Evolutionary conservation across 306 rosid genomes (phyloP).

Genomic region (Corylus americana): DNA sequence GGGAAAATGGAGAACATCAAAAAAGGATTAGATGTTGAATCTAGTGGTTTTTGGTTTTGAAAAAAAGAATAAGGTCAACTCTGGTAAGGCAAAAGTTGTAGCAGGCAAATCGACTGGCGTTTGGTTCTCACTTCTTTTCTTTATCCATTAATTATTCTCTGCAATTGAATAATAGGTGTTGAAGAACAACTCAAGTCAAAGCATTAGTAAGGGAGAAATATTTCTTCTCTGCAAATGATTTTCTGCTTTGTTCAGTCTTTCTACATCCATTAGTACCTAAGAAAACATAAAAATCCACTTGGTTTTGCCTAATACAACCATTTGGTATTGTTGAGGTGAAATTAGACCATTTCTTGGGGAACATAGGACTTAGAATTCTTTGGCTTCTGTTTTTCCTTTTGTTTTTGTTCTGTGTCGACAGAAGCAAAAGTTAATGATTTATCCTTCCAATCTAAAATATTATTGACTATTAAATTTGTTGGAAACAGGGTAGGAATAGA

Average conservation of each 20-base stretch:
- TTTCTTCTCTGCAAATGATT: too few relatives aligned
- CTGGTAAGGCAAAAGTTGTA: neutral
- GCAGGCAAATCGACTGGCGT: neutral
- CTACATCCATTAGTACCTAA: too few relatives aligned
- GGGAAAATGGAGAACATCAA: slow-evolving; percentile 13
- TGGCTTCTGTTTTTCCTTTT: neutral
- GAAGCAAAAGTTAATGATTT: neutral
- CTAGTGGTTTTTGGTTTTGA: neutral
- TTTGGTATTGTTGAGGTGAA: too few relatives aligned
- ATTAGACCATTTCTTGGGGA: neutral
- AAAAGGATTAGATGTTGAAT: neutral
- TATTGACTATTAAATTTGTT: neutral
- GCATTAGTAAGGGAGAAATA: too few relatives aligned
- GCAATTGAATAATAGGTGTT: too few relatives aligned
- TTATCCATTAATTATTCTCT: too few relatives aligned
- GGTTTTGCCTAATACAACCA: too few relatives aligned
- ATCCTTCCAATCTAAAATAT: neutral
- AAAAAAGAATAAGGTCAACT: neutral
- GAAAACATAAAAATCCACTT: too few relatives aligned
- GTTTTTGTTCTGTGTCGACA: neutral
- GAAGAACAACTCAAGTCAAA: too few relatives aligned
- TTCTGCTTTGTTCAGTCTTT: too few relatives aligned
- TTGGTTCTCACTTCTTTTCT: neutral
- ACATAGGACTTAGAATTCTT: neutral
- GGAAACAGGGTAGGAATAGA: slow-evolving; percentile 72